Evolutionary conservation across 2,329 filamentous ascomycete species (phyloP).

Genomic region (Diatrype stigma): DNA sequence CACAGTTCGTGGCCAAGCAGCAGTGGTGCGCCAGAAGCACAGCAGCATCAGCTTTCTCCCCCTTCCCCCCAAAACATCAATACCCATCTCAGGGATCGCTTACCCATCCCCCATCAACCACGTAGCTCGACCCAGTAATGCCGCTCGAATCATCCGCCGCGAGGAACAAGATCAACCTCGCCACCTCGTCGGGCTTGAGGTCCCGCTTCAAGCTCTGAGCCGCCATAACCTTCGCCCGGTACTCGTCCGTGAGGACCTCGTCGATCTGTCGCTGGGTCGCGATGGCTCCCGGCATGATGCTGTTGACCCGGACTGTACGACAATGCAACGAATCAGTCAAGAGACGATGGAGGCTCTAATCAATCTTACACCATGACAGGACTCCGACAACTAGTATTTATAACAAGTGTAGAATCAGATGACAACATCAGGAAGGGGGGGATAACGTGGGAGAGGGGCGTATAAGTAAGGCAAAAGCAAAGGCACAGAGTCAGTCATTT

Average conservation of each 20-base stretch:
- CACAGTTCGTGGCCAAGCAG: too few species aligned
- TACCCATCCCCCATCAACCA: conserved; percentile 33
- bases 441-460: too few species aligned
- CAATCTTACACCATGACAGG: too few species aligned
- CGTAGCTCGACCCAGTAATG: conserved; percentile 40
- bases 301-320: conserved; percentile 36
- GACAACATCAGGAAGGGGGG: too few species aligned
- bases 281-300: conserved; percentile 45
- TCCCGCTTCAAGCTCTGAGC: conserved; percentile 40
- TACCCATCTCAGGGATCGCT: conserved; percentile 17
- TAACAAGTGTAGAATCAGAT: too few species aligned
- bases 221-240: conserved; percentile 30
- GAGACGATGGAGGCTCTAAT: too few species aligned
- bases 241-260: conserved; percentile 40
- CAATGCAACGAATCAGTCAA: background rate
- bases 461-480: too few species aligned
- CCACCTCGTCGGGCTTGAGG: conserved; percentile 39
- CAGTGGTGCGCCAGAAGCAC: too few species aligned
- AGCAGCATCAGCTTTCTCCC: too few species aligned
- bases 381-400: too few species aligned
- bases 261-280: conserved; percentile 41
- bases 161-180: conserved; percentile 41
- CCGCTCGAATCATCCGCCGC: conserved; percentile 42
- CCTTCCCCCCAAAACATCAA: too few species aligned
- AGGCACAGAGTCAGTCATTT: too few species aligned